Base-by-base conservation (phyloP, 2,329 filamentous ascomycete genomes). In the Incumbomyces delicatus region DNA sequence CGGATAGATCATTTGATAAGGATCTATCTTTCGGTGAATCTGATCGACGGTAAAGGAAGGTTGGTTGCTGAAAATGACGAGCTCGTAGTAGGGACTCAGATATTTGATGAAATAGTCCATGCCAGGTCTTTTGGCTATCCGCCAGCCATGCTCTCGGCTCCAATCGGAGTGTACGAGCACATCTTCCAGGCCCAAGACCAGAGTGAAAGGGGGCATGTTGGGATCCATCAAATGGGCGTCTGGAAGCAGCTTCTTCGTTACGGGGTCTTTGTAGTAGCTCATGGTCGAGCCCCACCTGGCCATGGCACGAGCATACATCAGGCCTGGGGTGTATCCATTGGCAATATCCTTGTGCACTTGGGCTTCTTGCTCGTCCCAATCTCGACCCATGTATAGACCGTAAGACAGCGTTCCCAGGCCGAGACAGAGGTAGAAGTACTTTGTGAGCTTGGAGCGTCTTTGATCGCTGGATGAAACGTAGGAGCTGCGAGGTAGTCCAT, bases 21-120 rank as follows among this genome's bases (percentile, higher is more conserved):
- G 92, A 62, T 98, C 92, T 50, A 98, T 74, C 68, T 98, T 98
- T 60, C 87, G 81, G 55, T 95, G 79, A 43, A 98, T 77, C 18
- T 87, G 87, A 57, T 95, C 88, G 22, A 82, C 90, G 62, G 87
- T 84, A 60, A 80, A 81, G 60, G 81, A 87, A 1, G 90, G 88
- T 39, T 92, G 83, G 33, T 79, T 86, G 29, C 92, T 98, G 71
- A 96, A 98, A 54, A 98, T 80, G 44, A 96, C 92, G 46, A 98
- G 75, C 66, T 98, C 92, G 63, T 95, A 98, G 75, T 98, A 96
- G 66, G 95, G 89, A 67, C 86, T 90, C 41, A 98, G 77, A 66
- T 98, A 98, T 61, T 87, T 86, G 53, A 98, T 71, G 71, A 98
- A 98, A 71, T 98, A 98, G 69, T 98, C 92, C 51, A 94, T 78